A percentile compares a stretch with the other conserved stretches of the same genome.
Evolutionary conservation across 768 basidiomycete species (phyloP).

Genomic region (Boletus huronensis): DNA sequence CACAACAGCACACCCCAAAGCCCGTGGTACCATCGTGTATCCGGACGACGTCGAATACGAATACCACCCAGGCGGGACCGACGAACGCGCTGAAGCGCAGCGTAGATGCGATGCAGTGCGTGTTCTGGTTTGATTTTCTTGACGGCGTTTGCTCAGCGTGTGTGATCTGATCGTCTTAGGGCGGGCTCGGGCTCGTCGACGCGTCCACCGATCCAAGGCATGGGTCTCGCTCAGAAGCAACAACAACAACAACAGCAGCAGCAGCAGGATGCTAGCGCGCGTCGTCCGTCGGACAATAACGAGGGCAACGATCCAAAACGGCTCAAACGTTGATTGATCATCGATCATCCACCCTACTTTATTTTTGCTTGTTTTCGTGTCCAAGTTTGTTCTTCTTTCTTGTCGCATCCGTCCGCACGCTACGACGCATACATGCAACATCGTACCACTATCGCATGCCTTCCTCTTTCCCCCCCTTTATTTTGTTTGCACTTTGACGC

Average conservation of each 20-base stretch:
- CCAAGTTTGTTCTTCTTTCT: too few relatives aligned
- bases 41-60: constrained; percentile 4
- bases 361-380: neutral
- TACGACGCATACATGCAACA: neutral
- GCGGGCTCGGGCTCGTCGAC: constrained; percentile 17
- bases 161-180: constrained; percentile 1
- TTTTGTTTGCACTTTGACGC: neutral
- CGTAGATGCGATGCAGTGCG: constrained; percentile 33
- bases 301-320: constrained; percentile 38
- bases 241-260: constrained; percentile 20
- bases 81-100: constrained; percentile 31
- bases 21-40: neutral
- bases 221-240: constrained; percentile 40
- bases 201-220: constrained; percentile 31
- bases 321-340: constrained; percentile 32
- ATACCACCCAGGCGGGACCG: constrained; percentile 2
- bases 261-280: constrained; percentile 7
- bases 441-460: neutral
- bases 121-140: neutral
- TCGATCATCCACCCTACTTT: neutral
- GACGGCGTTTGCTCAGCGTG: neutral
- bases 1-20: constrained; percentile 2
- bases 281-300: constrained; percentile 28
- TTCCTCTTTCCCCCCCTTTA: too few relatives aligned
- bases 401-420: neutral